Evolutionary conservation across 1,139 yeast species (phyloP), one percentile per base, ranked within the genome.

Genomic region (Candida tropicalis): DNA sequence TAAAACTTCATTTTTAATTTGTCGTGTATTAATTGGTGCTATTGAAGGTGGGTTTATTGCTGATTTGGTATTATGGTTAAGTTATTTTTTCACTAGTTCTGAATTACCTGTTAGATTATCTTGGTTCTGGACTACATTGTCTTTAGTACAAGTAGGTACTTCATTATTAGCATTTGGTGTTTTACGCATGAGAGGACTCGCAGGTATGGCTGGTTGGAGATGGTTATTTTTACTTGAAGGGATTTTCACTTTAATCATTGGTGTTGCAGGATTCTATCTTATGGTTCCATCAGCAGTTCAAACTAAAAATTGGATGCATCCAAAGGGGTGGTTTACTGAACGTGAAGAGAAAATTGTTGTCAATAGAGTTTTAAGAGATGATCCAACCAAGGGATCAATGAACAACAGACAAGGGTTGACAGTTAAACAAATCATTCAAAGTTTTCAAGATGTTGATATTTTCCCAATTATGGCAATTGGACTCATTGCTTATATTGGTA

Each of bases 211-310:
- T 27, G 87, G 87, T 17, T 82, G 87, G 87, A 67, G 76, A 50
- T 83, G 84, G 83, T 62, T 84, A 18, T 84, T 84, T 54, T 56
- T 84, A 22, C 63, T 84, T 41, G 90, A 84, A 56, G 90, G 90
- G 1, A 44, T 74, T 2, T 56, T 81, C 42, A 82, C 89, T 1
- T 60, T 84, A 5, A 22, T 58, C 2, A 70, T 84, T 54, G 90
- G 89, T 0, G 40, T 82, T 31, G 56, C 66, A 15, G 66, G 82
- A 1, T 75, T 65, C 44, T 79, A 75, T 56, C 61, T 73, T 47
- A 81, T 84, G 86, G 84, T 82, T 25, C 80, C 85, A 2, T 73
- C 80, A 5, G 77, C 75, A 0, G 76, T 71, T 1, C 79, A 79
- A 49, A 82, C 87, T 11, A 77, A 75, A 48, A 61, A 62, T n/a